Evolutionary conservation across 75 land plant genomes (phyloP), one percentile per base, ranked within the genome.

Genomic region (Pseudotsuga menziesii): DNA sequence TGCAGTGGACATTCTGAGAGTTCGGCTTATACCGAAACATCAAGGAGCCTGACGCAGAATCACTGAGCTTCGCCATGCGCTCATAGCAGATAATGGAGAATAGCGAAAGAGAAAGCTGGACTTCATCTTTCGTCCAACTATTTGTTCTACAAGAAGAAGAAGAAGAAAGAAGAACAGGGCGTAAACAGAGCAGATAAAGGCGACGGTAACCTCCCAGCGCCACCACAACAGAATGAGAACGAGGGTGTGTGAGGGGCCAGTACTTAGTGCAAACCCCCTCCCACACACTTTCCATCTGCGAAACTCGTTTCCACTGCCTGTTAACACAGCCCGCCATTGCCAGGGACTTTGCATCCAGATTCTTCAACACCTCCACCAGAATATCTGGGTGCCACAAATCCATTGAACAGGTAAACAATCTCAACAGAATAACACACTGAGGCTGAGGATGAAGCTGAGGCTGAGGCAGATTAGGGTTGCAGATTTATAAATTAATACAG

Each of bases 181-280:
- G 58, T 13, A 90, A 57, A 72, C 91, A 88, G 3, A 69, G 79
- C 77, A 83, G 74, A 82, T 90, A 90, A 66, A 90, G 92, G 75
- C 83, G 76, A 59, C 85, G 85, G 70, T 85, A 88, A 1, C 92
- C 90, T 9, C 92, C 92, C 1, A 90, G 77, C 3, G 92, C 90
- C 20, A 74, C 77, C 5, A 88, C 91, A 15, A 88, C 84, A 29
- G 85, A 54, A n/a, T 83, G 48, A 15, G 83, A 69, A 57, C 71
- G 35, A 2, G 71, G 48, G 29, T 76, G 25, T 3, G 44, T 25
- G 57, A 41, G 76, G 32, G 82, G 61, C 15, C 86, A 79, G 80
- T 88, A 85, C 57, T 85, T 79, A 66, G 84, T 78, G 73, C 90
- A 90, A 60, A 90, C 76, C 27, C 76, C 64, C 75, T 90, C 92